Evolutionary conservation across 352 stramenopile genomes (phyloP), one percentile per base, ranked within the genome.

Genomic region (Elongisporangium prolatum): DNA sequence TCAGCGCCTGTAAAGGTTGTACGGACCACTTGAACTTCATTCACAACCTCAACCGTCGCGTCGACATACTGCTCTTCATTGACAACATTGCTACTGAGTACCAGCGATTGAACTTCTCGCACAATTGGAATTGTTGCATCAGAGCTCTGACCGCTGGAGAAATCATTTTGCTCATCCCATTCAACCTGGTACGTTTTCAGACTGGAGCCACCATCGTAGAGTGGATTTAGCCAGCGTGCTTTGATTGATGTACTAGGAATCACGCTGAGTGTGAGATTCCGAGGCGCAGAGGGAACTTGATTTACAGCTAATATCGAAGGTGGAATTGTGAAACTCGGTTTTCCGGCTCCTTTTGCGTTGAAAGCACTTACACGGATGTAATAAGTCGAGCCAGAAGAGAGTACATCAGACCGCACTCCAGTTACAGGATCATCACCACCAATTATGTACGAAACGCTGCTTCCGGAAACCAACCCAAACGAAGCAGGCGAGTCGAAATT

Each of bases 1-100:
- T 97, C 89, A 11, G 77, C 77, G 4, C 92, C 92, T 0, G 72
- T 80, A 34, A 97, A 93, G 3, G 65, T 73, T 1, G 82, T 97
- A 11, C 93, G 92, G 2, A 99, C 86, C 7, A 95, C 95, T 65
- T 99, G 96, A 8, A 95, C 71, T 67, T 99, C 97, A 65, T 99
- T 99, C 16, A 81, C 95, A 13, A 99, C 96, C 56, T 95, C 77
- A 9, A 98, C 90, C 0, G 91, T 97, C 0, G 89, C 93, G 61
- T 96, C 80, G 6, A 99, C 86, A 51, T 88, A 88, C 61, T 99
- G 96, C 51, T 97, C 88, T 71, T 98, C 96, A 50, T 96, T 92
- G 5, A 96, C 72, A 8, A 98, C 80, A 21, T 88, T 73, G 17
- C 66, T 85, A 21, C 77, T 78, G 4, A 98, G 59, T 16, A 84